Evolutionary conservation across 805 yeast species (phyloP).

Genomic region (Saccharomyces jurei): DNA sequence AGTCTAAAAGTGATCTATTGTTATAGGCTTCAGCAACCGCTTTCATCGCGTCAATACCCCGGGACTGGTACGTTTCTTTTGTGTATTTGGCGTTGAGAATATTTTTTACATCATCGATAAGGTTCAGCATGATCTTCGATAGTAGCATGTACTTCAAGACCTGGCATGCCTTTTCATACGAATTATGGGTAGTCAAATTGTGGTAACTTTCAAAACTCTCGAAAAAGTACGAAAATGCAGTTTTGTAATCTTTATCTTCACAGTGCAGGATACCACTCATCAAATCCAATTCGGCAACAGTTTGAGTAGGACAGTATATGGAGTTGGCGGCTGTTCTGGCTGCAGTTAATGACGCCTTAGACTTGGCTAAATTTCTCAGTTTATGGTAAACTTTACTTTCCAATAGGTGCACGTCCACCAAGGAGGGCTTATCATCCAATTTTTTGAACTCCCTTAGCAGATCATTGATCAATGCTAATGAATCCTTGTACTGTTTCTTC

Average conservation of each 20-base stretch:
- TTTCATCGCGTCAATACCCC: conserved; percentile 91
- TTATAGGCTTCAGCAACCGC: conserved; percentile 85
- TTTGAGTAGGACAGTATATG: conserved; percentile 86
- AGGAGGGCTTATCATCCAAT: conserved; percentile 88
- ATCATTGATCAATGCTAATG: conserved; percentile 62
- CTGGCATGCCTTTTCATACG: conserved; percentile 62
- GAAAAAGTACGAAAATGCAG: conserved; percentile 90
- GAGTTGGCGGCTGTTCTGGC: conserved; percentile 98
- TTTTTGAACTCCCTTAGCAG: conserved; percentile 81
- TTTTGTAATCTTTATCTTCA: conserved; percentile 92
- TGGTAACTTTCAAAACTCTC: conserved; percentile 91
- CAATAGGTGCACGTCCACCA: conserved; percentile 89
- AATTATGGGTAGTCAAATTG: conserved; percentile 35
- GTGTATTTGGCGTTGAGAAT: conserved; percentile 69
- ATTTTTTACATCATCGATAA: conserved; percentile 76
- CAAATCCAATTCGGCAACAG: conserved; percentile 90
- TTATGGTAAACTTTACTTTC: conserved; percentile 89
- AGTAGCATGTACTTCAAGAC: conserved; percentile 88
- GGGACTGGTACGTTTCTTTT: conserved; percentile 59
- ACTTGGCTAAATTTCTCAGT: conserved; percentile 80
- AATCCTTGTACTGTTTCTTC: conserved; percentile 55
- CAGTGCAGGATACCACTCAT: conserved; percentile 95
- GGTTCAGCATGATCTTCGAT: conserved; percentile 86
- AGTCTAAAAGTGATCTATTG: conserved; percentile 82
- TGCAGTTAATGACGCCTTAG: conserved; percentile 85